Evolutionary conservation across 192 early-diverging fungal species (phyloP).

Genomic region (Coemansia sp.): DNA sequence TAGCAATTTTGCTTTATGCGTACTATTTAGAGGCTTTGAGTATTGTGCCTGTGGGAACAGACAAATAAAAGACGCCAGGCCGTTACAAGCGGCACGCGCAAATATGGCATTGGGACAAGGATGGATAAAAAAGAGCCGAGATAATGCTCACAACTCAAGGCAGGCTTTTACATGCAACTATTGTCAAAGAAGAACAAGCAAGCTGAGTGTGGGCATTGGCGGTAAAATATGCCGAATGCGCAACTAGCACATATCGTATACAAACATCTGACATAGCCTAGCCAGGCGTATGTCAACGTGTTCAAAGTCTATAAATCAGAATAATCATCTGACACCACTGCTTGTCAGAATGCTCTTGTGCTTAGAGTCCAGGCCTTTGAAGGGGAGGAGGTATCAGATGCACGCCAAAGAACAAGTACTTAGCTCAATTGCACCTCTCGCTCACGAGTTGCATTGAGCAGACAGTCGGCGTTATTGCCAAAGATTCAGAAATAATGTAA

Average conservation of each 20-base stretch:
- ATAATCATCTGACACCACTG: too few relatives aligned
- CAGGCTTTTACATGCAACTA: not conserved
- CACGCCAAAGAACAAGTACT: too few relatives aligned
- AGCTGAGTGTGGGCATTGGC: not conserved
- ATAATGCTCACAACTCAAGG: constrained; percentile 4
- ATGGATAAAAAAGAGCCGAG: constrained; percentile 11
- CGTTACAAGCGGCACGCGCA: not conserved
- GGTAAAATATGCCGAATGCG: not conserved
- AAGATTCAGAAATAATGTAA: not conserved
- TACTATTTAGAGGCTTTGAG: not conserved
- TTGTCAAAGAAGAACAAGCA: not conserved
- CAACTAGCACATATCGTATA: not conserved
- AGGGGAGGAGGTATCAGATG: too few relatives aligned
- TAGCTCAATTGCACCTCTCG: not conserved
- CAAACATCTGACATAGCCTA: not conserved
- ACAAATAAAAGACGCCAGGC: too few relatives aligned
- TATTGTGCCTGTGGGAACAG: constrained; percentile 4
- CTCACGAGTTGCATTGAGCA: not conserved
- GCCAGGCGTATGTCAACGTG: not conserved
- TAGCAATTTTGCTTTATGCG: not conserved
- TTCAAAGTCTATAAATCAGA: too few relatives aligned
- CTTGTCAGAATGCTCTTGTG: too few relatives aligned
- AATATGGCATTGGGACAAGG: not conserved
- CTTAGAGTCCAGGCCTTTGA: too few relatives aligned
- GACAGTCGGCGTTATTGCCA: not conserved